Evolutionary conservation across 106 monocot genomes (phyloP), one percentile per base, ranked within the genome.

Genomic region (Apostasia ramifera): DNA sequence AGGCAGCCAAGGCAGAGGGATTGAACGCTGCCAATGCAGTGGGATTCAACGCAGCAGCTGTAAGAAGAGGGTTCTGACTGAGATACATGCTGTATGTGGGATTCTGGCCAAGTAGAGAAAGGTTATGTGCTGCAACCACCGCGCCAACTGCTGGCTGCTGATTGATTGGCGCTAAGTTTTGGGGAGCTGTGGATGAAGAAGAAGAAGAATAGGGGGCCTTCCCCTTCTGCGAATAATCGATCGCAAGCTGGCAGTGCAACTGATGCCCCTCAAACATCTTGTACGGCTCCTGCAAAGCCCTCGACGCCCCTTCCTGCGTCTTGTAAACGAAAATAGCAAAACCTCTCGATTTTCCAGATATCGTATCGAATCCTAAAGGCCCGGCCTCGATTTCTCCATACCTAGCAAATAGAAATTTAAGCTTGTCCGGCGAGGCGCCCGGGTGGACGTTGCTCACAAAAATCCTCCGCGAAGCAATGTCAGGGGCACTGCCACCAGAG

Each of bases 291-390:
- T 72, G 72, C 53, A 79, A 43, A 5, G 73, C 80, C 73, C 44
- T 80, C n/a, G 1, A 62, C 2, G 69, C 53, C 45, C 80, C 84
- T 13, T 80, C 84, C 15, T 47, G 49, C 1, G 71, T 76, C 70
- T 73, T 84, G 71, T 84, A 84, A 5, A 84, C 67, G 53, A 84
- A 84, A 8, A 80, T 59, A 3, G 84, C 80, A 52, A 76, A 84
- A 2, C 80, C 80, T 51, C 73, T 69, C 2, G 69, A 73, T 51
- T 80, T 69, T 9, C 80, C 76, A 0, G 80, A 76, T 26, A 39
- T 3, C 53, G 47, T 56, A 47, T 80, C 76, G 44, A 70, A 76
- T 41, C 84, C 84, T 0, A 73, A 26, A 5, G 84, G 84, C 14
- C 84, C 84, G 2, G 48, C 12, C 65, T 84, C 84, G 8, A 84